Evolutionary conservation across 768 basidiomycete species (phyloP).

Genomic region (Suillus spraguei): DNA sequence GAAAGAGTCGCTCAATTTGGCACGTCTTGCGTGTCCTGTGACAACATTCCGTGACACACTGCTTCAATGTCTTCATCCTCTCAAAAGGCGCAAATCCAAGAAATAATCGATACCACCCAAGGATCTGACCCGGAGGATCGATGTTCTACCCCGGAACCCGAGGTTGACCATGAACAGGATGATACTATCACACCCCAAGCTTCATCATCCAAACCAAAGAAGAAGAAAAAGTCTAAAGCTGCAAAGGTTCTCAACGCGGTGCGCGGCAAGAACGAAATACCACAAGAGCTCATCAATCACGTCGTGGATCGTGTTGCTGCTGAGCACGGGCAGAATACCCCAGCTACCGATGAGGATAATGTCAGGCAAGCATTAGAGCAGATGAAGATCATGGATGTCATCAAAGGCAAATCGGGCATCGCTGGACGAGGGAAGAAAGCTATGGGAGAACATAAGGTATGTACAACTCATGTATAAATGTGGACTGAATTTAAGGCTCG

Average conservation of each 20-base stretch:
- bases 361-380: conserved; percentile 73
- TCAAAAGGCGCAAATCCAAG: conserved; percentile 43
- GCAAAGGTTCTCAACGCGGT: conserved; percentile 52
- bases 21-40: conserved; percentile 9
- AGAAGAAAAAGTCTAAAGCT: conserved; percentile 86
- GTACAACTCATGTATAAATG: conserved; percentile 17
- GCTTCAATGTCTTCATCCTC: conserved; percentile 34
- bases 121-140: conserved; percentile 38
- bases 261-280: conserved; percentile 52
- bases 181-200: conserved; percentile 24
- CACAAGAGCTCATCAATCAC: conserved; percentile 63
- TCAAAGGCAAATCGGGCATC: conserved; percentile 78
- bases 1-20: conserved; percentile 1
- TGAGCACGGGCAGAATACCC: conserved; percentile 47
- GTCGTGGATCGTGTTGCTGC: conserved; percentile 68
- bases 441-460: conserved; percentile 87
- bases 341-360: conserved; percentile 61
- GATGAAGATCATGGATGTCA: conserved; percentile 81
- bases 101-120: conserved; percentile 41
- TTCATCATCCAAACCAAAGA: conserved; percentile 65
- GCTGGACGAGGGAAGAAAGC: conserved; percentile 79
- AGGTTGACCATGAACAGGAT: conserved; percentile 21
- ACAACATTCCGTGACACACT: conserved; percentile 6
- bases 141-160: conserved; percentile 34
- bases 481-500: not conserved